These are phyloP conservation scores for Nitzschia inconspicua DNA, from an alignment of 108 stramenopile genomes.

Conservation along the genomic window DNA sequence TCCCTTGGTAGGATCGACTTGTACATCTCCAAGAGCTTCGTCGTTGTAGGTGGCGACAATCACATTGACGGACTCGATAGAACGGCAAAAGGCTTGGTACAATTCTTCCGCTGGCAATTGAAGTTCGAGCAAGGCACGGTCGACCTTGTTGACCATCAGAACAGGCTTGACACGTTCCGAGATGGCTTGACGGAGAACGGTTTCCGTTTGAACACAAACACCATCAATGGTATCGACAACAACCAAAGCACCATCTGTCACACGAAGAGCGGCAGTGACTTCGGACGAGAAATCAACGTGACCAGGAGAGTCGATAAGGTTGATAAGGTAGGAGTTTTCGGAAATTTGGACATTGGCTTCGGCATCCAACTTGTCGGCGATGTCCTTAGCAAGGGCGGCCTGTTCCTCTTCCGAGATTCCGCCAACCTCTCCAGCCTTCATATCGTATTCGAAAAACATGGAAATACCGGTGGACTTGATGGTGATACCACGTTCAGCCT, in stretches of 20 bases:
- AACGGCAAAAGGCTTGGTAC: conserved; percentile 98
- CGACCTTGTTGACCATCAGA: conserved; percentile 99
- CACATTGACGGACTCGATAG: conserved; percentile 99
- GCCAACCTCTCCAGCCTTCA: conserved; percentile 83
- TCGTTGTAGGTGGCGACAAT: conserved; percentile 99
- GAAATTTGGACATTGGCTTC: conserved; percentile 88
- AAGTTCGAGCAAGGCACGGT: conserved; percentile 98
- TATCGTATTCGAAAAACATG: conserved; percentile 99
- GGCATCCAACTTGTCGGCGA: conserved; percentile 58
- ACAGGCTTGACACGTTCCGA: conserved; percentile 96
- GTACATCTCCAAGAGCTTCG: conserved; percentile 92
- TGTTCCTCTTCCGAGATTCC: conserved; percentile 73
- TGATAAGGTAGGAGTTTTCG: conserved; percentile 98
- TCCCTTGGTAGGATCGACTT: conserved; percentile 98
- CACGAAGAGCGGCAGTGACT: conserved; percentile 99
- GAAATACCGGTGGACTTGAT: conserved; percentile 99
- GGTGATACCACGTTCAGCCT: conserved; percentile 99
- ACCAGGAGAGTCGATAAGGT: conserved; percentile 99
- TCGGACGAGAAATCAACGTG: conserved; percentile 99
- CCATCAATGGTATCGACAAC: conserved; percentile 99
- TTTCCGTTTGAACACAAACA: conserved; percentile 99
- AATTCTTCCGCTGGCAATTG: conserved; percentile 99
- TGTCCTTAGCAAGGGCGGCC: conserved; percentile 38
- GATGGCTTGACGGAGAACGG: conserved; percentile 99
- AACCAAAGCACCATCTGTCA: conserved; percentile 99